phyloP scores from a whole-genome alignment of 495 filamentous ascomycete genomes.

The Aspergillus coremiiformis region DNA sequence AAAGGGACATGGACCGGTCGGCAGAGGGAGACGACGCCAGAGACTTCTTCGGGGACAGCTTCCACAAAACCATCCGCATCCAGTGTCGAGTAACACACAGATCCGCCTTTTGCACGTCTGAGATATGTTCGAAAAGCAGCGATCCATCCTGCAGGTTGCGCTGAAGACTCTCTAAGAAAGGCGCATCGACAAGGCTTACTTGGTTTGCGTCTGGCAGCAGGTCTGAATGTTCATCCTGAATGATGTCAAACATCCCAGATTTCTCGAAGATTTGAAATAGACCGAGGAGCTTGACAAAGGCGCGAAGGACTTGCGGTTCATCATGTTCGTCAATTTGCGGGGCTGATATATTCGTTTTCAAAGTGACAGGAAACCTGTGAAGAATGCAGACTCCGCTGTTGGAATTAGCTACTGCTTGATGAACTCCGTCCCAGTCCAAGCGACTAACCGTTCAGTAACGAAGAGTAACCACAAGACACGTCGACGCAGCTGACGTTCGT shows the following conservation, averaged over 20 bases:
- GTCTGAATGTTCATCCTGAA: constrained; percentile 24
- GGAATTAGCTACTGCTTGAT: not conserved
- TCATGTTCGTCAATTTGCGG: constrained; percentile 25
- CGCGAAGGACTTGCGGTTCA: constrained; percentile 27
- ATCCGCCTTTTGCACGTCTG: constrained; percentile 39
- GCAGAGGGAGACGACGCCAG: not conserved
- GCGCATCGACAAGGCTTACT: constrained; percentile 4
- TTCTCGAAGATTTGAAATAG: constrained; percentile 37
- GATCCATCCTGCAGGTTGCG: constrained; percentile 28
- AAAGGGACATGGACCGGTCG: constrained; percentile 13
- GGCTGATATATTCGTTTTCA: constrained; percentile 27
- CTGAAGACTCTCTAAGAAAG: constrained; percentile 25
- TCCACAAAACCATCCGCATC: constrained; percentile 44
- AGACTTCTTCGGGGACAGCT: constrained; percentile 23
- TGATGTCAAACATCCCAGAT: constrained; percentile 31
- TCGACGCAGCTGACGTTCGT: constrained; percentile 32
- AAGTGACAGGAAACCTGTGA: constrained; percentile 35
- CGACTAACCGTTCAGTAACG: constrained; percentile 33
- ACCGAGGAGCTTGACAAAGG: constrained; percentile 37
- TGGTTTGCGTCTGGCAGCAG: constrained; percentile 9
- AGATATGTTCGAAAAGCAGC: constrained; percentile 19
- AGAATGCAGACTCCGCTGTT: constrained; percentile 34
- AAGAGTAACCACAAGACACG: constrained; percentile 40
- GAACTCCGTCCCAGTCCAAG: not conserved
- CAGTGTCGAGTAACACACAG: constrained; percentile 41